A percentile compares a stretch with the other conserved stretches of the same genome.
Conservation (phyloP, 306 rosid genomes). For the Pterocarpus santalinus region DNA sequence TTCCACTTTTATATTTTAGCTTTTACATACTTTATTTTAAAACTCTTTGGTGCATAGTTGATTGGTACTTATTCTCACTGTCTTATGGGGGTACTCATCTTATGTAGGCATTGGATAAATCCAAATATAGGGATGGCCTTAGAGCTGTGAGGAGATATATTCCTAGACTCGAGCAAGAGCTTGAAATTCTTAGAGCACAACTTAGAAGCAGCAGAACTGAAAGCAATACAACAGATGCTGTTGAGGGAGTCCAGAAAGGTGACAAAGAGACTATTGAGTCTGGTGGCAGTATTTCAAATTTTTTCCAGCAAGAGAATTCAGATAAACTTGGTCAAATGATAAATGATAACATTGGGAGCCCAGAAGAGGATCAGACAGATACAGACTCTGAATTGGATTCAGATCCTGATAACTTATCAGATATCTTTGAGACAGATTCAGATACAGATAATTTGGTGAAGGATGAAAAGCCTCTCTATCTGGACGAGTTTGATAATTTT, state of each 20-base stretch:
- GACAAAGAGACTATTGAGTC: slow-evolving; percentile 45
- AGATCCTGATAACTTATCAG: slow-evolving; percentile 74
- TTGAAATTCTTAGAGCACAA: slow-evolving; percentile 78
- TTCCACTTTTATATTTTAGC: background rate
- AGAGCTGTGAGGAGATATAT: slow-evolving; percentile 84
- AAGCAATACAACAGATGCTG: slow-evolving; percentile 43
- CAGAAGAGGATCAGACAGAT: slow-evolving; percentile 57
- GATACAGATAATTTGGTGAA: slow-evolving; percentile 61
- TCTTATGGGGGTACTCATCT: slow-evolving; percentile 29
- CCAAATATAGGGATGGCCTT: slow-evolving; percentile 86
- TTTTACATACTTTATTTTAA: background rate
- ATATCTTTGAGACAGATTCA: slow-evolving; percentile 78
- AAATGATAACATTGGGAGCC: slow-evolving; percentile 41
- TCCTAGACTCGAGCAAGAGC: slow-evolving; percentile 85
- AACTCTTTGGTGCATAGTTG: background rate
- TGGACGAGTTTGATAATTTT: slow-evolving; percentile 80
- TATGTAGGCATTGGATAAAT: slow-evolving; percentile 92
- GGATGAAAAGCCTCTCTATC: slow-evolving; percentile 70
- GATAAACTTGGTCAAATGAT: slow-evolving; percentile 52
- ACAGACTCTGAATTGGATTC: slow-evolving; percentile 60
- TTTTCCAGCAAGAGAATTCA: slow-evolving; percentile 48
- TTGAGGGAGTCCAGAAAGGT: slow-evolving; percentile 56
- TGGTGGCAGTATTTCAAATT: slow-evolving; percentile 50
- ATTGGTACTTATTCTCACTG: slow-evolving; percentile 29
- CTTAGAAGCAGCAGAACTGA: slow-evolving; percentile 52